Base-by-base conservation (phyloP, 2,329 filamentous ascomycete species). In the Fusarium anguioides region DNA sequence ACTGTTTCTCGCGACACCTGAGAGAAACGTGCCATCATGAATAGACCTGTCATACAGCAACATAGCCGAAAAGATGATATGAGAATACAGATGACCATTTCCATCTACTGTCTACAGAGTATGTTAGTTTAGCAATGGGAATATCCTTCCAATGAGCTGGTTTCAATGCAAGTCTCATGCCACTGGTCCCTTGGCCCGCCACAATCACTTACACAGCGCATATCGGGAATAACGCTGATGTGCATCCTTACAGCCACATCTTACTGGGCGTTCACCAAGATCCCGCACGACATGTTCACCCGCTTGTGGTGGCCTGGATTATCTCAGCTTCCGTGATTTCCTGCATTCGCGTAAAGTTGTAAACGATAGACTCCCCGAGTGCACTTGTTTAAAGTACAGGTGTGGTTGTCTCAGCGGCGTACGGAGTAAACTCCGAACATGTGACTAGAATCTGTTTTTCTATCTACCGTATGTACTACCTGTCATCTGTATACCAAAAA, bases 31-130 rank as follows among this genome's bases (percentile, higher is more conserved):
- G 36, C 65, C 69, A 72, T 64, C 24, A 33, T 29, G 33, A 51
- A 36, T 10, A 64, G 57, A 69, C 70, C 46, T 69, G 68, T 71
- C 70, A 72, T 45, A 66, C 52, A 67, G 41, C 41, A 31, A 40
- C 23, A 21, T 44, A 59, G 39, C 45, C 35, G 64, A 68, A 35
- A 26, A 63, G 31, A 51, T 66, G 50, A 62, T 66, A 56, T 62
- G 65, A 48, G 51, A 62, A 49, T 31, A 37, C 35, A 40, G 36
- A 24, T 36, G 41, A 23, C 29, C 29, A 37, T 61, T 45, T 33
- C 37, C 26, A n/a, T 42, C 50, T 21, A 14, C 40, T 51, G 45
- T 68, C 6, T 51, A 14, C 31, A 41, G 39, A 42, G 15, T 47
- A 48, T 61, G 42, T 39, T 36, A 54, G 41, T 47, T 36, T 58